Evolutionary conservation across 768 basidiomycete species (phyloP), one percentile per base, ranked within the genome.

Genomic region (Omphalotus guepiniiformis): DNA sequence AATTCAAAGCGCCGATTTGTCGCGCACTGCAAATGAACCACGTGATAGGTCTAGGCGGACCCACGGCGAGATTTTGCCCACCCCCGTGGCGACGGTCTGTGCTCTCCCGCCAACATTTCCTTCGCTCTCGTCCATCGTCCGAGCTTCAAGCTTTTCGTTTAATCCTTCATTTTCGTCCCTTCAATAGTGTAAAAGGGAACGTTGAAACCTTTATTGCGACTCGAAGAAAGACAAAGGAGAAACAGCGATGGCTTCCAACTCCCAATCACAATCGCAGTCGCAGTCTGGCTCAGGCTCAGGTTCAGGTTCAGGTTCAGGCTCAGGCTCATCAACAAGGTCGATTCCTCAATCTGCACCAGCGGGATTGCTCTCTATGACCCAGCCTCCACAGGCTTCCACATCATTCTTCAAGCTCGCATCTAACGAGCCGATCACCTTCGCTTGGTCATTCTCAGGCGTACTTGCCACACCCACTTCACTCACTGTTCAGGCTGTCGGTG

Each of bases 361-460:
- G 2, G 86, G 88, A 18, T 71, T 76, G n/a, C 61, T 89, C 42
- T 75, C 78, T 50, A 78, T 91, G 60, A 89, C 88, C 35, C 78
- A 88, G 60, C 93, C 93, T 1, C 87, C 89, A 0, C 78, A 83
- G 53, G 86, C 87, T 7, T 78, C 82, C 27, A 84, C 86, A 2
- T 88, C 90, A 19, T 95, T 81, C 72, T 95, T 82, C 74, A 93
- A 93, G 76, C 87, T 96, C 60, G 88, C 90, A 0, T 68, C 70
- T 1, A 72, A 71, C 41, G 76, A 89, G 53, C 68, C 72, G 50
- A 80, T 96, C 60, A 95, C 92, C 18, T 90, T 96, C 63, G 93
- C 76, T 9, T 96, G 93, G 94, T 92, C 91, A 66, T 78, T 92
- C 58, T 90, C 89, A 13, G 73, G 74, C 48, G 70, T 97, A 34